Evolutionary conservation across 106 monocot species (phyloP).

Genomic region (Platanthera zijinensis): DNA sequence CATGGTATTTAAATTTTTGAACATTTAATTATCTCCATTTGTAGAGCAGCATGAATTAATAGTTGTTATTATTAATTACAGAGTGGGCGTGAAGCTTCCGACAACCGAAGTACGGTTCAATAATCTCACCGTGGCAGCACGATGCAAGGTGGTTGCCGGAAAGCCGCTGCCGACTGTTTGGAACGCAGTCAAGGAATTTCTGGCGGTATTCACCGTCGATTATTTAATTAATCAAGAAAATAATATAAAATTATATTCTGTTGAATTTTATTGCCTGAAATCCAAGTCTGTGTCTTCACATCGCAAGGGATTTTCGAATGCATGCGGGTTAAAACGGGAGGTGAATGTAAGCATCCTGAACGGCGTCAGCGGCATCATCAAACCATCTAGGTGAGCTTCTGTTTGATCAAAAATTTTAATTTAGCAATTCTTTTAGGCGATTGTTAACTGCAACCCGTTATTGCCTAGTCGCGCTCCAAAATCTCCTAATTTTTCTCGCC

Average conservation of each 20-base stretch:
- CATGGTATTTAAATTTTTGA: no score
- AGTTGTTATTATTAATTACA: neutral
- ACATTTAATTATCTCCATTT: no score
- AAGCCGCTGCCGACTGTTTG: conserved; percentile 12
- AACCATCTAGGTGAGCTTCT: conserved; percentile 16
- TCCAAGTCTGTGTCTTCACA: neutral
- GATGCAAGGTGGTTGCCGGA: neutral
- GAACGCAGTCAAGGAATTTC: conserved; percentile 4
- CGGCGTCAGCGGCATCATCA: conserved; percentile 16
- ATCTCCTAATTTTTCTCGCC: no score
- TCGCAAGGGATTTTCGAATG: conserved; percentile 4
- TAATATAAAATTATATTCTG: no score
- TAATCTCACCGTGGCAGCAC: conserved; percentile 11
- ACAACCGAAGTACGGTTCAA: conserved; percentile 12
- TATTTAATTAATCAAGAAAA: neutral
- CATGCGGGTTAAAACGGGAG: neutral
- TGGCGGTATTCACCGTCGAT: neutral
- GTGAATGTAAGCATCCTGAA: conserved; percentile 13
- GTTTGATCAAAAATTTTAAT: no score
- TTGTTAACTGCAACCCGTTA: no score
- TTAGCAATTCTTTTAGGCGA: no score
- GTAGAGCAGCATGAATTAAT: no score
- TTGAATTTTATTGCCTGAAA: no score
- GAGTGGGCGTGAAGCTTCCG: conserved; percentile 12
- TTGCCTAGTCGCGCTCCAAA: no score